Percentiles rank a stretch among this genome's conserved stretches.
These are phyloP conservation scores for Cocos nucifera DNA, from an alignment of 176 grass and related monocot genomes.

Conservation along the genomic window DNA sequence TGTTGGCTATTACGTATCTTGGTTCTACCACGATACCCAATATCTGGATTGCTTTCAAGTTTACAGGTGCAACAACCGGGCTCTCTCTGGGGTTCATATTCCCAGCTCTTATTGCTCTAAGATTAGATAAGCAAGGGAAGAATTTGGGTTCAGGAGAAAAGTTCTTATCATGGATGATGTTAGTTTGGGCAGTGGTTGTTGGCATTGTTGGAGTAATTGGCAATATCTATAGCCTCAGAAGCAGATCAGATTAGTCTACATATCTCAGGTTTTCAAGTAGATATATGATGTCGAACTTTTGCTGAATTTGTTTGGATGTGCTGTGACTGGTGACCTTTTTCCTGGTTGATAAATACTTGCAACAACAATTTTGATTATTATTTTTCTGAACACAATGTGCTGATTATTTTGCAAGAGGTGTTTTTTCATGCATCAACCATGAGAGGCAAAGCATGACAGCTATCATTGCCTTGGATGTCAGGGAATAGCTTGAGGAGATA, in stretches of 20 bases:
- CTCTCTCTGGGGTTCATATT: conserved; percentile 90
- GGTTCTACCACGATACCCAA: conserved; percentile 86
- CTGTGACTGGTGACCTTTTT: too few relatives aligned
- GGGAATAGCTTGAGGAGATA: too few relatives aligned
- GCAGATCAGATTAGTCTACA: conserved; percentile 30
- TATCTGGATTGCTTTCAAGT: conserved; percentile 98
- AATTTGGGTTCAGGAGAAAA: conserved; percentile 40
- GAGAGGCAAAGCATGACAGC: too few relatives aligned
- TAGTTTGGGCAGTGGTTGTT: conserved; percentile 55
- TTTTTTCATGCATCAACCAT: too few relatives aligned
- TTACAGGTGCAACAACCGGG: conserved; percentile 81
- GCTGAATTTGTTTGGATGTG: too few relatives aligned
- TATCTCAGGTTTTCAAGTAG: too few relatives aligned
- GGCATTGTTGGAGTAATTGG: conserved; percentile 61
- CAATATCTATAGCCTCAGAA: conserved; percentile 79
- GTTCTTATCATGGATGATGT: conserved; percentile 46
- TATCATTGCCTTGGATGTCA: too few relatives aligned
- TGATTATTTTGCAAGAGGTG: too few relatives aligned
- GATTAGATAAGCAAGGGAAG: conserved; percentile 66
- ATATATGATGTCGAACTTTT: too few relatives aligned
- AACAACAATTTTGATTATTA: too few relatives aligned
- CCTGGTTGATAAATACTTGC: too few relatives aligned
- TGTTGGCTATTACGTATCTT: conserved; percentile 61
- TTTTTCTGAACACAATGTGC: too few relatives aligned
- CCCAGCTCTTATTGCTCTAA: conserved; percentile 61